phyloP scores from a whole-genome alignment of 2,329 filamentous ascomycete species.

The Penicillium crustosum region DNA sequence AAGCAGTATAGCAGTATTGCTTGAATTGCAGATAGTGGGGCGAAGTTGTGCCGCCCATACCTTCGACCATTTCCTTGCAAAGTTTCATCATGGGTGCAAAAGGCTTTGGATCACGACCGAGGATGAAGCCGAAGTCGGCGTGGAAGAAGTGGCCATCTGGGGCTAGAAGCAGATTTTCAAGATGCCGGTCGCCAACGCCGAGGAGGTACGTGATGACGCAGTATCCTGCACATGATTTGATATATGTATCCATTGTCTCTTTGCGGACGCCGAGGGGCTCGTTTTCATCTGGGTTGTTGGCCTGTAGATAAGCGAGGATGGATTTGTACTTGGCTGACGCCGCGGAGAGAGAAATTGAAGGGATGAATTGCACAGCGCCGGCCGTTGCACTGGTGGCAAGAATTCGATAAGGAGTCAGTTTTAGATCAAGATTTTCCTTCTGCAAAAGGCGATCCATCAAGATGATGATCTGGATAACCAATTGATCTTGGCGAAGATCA shows the following conservation, averaged over 20 bases:
- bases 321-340: constrained; percentile 80
- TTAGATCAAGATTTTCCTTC: constrained; percentile 94
- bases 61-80: constrained; percentile 96
- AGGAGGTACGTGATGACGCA: constrained; percentile 98
- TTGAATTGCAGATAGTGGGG: constrained; percentile 87
- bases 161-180: constrained; percentile 89
- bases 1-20: constrained; percentile 93
- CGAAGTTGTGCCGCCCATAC: constrained; percentile 84
- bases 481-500: constrained; percentile 91
- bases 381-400: constrained; percentile 87
- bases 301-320: constrained; percentile 77
- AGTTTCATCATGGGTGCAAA: constrained; percentile 98
- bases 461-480: constrained; percentile 96
- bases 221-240: constrained; percentile 94
- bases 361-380: constrained; percentile 90
- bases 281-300: constrained; percentile 82
- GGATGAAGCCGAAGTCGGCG: constrained; percentile 96
- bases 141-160: constrained; percentile 96
- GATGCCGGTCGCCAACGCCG: constrained; percentile 90
- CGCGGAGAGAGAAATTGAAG: constrained; percentile 77
- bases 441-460: constrained; percentile 94
- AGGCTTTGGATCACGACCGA: constrained; percentile 93
- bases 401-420: constrained; percentile 93
- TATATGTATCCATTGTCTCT: constrained; percentile 90
- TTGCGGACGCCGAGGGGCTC: constrained; percentile 84